Evolutionary conservation across 2,329 filamentous ascomycete genomes (phyloP), one percentile per base, ranked within the genome.

Genomic region (Penicillium sp.): DNA sequence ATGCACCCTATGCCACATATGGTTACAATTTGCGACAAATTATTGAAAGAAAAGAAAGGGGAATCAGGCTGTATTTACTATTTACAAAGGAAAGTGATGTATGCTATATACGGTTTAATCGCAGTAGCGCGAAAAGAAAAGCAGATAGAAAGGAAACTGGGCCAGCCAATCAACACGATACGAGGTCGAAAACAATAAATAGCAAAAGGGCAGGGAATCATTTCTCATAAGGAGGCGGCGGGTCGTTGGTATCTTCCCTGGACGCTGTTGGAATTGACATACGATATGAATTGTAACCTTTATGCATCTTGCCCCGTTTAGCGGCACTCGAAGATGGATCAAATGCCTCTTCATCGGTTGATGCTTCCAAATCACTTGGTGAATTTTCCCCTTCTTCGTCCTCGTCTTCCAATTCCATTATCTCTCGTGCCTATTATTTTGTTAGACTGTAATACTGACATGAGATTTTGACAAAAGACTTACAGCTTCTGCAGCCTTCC

Each of bases 401-500:
- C 35, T 33, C 53, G n/a, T 47, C 38, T 23, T 35, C 45, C n/a
- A 4, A 8, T 49, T 9, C 5, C 35, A 43, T 28, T 46, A 11
- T 8, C n/a, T 26, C 46, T 28, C 24, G 16, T 30, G n/a, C 24
- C 40, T 21, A 18, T 9, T 23, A 23, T 23, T 12, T 11, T 12
- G 40, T 43, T 20, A 40, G 35, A 7, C 3, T 8, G 35, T n/a
- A 18, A 6, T 18, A 2, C n/a, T 8, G 35, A 5, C 8, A 14
- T 9, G n/a, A 40, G 35, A 18, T 6, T 24, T 20, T 21, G 3
- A 40, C 1, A 16, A 40, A 46, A 16, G 8, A 47, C 30, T 16
- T 52, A 52, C 57, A 16, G 52, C 57, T 56, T 59, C 57, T 26
- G 57, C 52, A 16, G 52, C 57, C 42, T 59, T 59, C 57, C 52